A percentile compares a stretch with the other conserved stretches of the same genome.
These are phyloP conservation scores for Stagonosporopsis tanaceti DNA, from an alignment of 2,329 filamentous ascomycete species.

Conservation along the genomic window DNA sequence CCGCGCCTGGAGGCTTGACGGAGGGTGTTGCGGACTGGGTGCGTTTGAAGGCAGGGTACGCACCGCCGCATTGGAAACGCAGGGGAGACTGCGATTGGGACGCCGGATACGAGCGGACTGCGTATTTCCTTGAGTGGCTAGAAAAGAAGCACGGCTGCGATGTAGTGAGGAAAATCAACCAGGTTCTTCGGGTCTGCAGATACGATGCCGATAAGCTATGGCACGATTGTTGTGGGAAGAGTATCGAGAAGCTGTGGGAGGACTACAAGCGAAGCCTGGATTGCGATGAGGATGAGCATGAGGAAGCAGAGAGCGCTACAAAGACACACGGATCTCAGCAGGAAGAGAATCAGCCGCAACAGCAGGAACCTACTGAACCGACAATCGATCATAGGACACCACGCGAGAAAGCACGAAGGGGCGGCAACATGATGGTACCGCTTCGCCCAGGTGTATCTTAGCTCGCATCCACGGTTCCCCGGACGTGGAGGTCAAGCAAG, in stretches of 20 bases:
- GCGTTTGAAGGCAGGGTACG: conserved; percentile 74
- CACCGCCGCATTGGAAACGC: conserved; percentile 83
- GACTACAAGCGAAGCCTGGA: conserved; percentile 69
- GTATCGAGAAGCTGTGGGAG: conserved; percentile 75
- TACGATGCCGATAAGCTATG: conserved; percentile 74
- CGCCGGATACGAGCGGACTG: conserved; percentile 87
- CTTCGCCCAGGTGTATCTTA: conserved; percentile 13
- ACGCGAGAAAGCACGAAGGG: conserved; percentile 23
- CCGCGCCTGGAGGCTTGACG: conserved; percentile 73
- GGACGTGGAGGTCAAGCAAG: background rate
- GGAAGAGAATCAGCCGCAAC: background rate
- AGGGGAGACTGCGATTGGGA: conserved; percentile 75
- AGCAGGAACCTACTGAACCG: background rate
- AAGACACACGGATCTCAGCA: background rate
- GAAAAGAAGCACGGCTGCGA: conserved; percentile 68
- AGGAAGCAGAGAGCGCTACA: background rate
- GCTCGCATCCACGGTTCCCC: background rate
- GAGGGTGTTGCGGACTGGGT: conserved; percentile 97
- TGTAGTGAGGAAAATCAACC: conserved; percentile 67
- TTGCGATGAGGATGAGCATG: conserved; percentile 8
- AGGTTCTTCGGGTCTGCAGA: conserved; percentile 66
- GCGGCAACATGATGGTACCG: conserved; percentile 26
- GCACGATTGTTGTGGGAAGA: conserved; percentile 71
- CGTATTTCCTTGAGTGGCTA: conserved; percentile 88
- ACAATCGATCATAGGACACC: conserved; percentile 17